Evolutionary conservation across 192 early-diverging fungal species (phyloP).

Genomic region (Rhizophagus sp.): DNA sequence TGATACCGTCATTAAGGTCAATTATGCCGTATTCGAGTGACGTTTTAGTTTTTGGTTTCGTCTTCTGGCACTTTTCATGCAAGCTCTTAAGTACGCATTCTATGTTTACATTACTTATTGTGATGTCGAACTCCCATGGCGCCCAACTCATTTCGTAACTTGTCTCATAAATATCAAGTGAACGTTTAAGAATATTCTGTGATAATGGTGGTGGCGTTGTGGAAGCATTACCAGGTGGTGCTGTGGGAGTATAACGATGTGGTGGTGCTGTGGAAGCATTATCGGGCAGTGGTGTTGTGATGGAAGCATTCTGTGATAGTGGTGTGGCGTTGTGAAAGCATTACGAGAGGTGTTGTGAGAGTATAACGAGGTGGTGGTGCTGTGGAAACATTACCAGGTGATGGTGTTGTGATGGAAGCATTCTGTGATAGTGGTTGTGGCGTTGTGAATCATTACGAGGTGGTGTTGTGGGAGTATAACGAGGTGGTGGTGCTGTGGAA

Average conservation of each 20-base stretch:
- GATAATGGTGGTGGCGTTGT: neutral
- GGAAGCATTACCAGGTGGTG: too few species aligned
- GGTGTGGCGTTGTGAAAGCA: neutral
- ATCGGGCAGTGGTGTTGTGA: neutral
- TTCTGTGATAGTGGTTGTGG: neutral
- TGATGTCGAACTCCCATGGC: conserved; percentile 6
- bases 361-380: too few species aligned
- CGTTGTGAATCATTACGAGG: conserved; percentile 11
- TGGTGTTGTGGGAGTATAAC: neutral
- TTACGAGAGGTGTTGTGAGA: neutral
- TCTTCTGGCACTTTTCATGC: conserved; percentile 21
- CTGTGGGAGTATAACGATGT: neutral
- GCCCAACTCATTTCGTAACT: conserved; percentile 29
- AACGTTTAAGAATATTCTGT: conserved; percentile 21
- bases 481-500: neutral
- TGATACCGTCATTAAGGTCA: conserved; percentile 19
- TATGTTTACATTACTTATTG: conserved; percentile 25
- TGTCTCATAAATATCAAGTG: neutral
- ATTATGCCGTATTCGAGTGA: conserved; percentile 27
- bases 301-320: neutral
- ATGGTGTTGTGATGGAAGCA: neutral
- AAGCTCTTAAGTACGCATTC: conserved; percentile 12
- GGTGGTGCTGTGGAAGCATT: conserved; percentile 4
- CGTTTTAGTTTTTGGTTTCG: conserved; percentile 23
- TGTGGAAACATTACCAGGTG: neutral